Base-by-base conservation (phyloP, 306 rosid species). In the Sesbania bispinosa region DNA sequence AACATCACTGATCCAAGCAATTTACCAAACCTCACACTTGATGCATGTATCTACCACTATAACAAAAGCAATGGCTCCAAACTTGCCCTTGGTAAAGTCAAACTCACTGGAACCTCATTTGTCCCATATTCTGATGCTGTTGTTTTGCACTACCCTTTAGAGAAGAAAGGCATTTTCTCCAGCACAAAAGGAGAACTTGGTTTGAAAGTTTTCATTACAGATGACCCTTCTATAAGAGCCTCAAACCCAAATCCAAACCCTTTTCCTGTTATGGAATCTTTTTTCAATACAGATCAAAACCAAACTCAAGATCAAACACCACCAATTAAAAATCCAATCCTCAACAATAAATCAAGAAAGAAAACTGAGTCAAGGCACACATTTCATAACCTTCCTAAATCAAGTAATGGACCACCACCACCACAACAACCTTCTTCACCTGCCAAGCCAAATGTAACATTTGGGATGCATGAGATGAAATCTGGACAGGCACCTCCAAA, bases 171-270 rank as follows among this genome's bases (percentile, higher is more conserved):
- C 62, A 1, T 91, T 16, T 82, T 89, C 10, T 89, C 96, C 0
- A 85, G 89, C 2, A 68, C 81, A 13, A 91, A 85, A 67, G 97
- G 99, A 36, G 99, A 94, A 77, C 90, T 94, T 78, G 97, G 99
- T 68, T 84, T 94, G 74, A 91, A 89, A 84, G 97, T 91, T 10
- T 94, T 86, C 57, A 85, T 94, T 1, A 88, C 87, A 2, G 82
- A 89, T 76, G 89, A 94, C 60, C 91, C 93, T 30, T 83, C 85
- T 54, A 16, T 86, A 58, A 84, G 71, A 79, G 68, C 92, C 50
- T 94, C 96, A 51, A 82, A n/a, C n/a, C n/a, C n/a, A n/a, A n/a
- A n/a, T n/a, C n/a, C n/a, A n/a, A n/a, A 76, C 67, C 94, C 95
- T 48, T 87, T 87, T 57, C 95, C 99, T 69, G 84, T 90, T 14